Evolutionary conservation across 129 eudicot species (phyloP), one percentile per base, ranked within the genome.

Genomic region (Smallanthus sonchifolius): DNA sequence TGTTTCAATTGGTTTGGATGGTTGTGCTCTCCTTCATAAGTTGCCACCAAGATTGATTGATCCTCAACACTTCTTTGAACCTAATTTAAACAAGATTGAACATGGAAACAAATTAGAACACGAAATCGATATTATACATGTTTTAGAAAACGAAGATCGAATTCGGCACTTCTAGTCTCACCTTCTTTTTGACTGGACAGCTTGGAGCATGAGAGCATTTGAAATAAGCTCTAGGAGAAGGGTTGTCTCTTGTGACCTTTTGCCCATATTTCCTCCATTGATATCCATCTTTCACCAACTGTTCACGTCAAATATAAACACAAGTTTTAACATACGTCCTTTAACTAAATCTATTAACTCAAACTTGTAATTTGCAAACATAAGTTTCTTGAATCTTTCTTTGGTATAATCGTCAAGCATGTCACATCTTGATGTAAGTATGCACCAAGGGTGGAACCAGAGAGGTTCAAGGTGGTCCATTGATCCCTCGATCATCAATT

Each of bases 221-320:
- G 93, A 95, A 95, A 79, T 95, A 95, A 64, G 99, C 99, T 91
- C 97, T 95, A 35, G 99, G 99, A 77, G 83, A 95, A 82, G 99
- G 99, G 62, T 95, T 95, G 60, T 95, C 99, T 65, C 99, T 91
- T 34, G 97, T 95, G 38, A 95, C 99, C 74, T 95, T 95, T 84
- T 95, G 99, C 19, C 99, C 99, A 70, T 95, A 95, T 75, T 95
- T 95, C 85, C 99, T 88, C 99, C 97, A 95, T 80, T 95, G 99
- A 73, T 91, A 91, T 30, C 99, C 99, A 85, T 95, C 97, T 51
- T 88, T 95, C 56, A 95, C 96, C 60, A 89, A 76, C 97, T 92
- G 82, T 61, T 61, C 67, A 61, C 17, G n/a, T 64, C 17, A 61
- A 61, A 42, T 56, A 73, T 16, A 64, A 65, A 47, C 52, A 47